Conservation (phyloP, 306 rosid genomes). For the Trifolium dubium region DNA sequence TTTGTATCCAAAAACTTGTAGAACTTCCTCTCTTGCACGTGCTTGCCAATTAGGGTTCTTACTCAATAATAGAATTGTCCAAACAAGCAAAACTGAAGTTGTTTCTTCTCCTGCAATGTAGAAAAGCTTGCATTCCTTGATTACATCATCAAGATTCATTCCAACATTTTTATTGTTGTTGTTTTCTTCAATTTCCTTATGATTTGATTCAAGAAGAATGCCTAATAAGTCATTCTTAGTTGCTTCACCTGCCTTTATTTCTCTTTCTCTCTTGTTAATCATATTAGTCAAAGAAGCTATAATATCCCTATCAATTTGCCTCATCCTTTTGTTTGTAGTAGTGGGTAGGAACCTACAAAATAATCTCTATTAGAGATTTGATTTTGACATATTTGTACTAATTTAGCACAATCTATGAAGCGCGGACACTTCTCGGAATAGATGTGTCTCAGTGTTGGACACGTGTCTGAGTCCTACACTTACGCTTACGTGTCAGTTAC, state of each 20-base stretch:
- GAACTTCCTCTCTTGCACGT: slow-evolving; percentile 22
- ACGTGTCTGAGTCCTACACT: too few species aligned
- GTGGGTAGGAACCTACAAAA: slow-evolving; percentile 53
- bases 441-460: too few species aligned
- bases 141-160: slow-evolving; percentile 55
- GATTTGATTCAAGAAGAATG: slow-evolving; percentile 27
- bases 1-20: slow-evolving; percentile 18
- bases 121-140: slow-evolving; percentile 23
- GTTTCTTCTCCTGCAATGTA: slow-evolving; percentile 24
- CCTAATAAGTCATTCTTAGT: slow-evolving; percentile 38
- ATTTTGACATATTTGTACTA: too few species aligned
- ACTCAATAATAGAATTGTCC: slow-evolving; percentile 21
- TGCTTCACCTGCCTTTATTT: slow-evolving; percentile 42
- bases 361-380: background rate
- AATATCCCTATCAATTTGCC: slow-evolving; percentile 25
- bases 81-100: slow-evolving; percentile 25
- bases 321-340: slow-evolving; percentile 32
- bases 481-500: too few species aligned
- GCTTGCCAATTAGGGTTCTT: slow-evolving; percentile 12
- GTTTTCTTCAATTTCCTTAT: slow-evolving; percentile 33
- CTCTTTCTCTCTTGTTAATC: slow-evolving; percentile 44
- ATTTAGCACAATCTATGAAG: too few species aligned
- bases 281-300: slow-evolving; percentile 32
- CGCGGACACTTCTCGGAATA: too few species aligned
- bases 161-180: slow-evolving; percentile 47